Percentiles rank a stretch among this genome's conserved stretches.
Conservation (phyloP, 192 early-diverging fungal genomes). For the Umbelopsis isabellina region DNA sequence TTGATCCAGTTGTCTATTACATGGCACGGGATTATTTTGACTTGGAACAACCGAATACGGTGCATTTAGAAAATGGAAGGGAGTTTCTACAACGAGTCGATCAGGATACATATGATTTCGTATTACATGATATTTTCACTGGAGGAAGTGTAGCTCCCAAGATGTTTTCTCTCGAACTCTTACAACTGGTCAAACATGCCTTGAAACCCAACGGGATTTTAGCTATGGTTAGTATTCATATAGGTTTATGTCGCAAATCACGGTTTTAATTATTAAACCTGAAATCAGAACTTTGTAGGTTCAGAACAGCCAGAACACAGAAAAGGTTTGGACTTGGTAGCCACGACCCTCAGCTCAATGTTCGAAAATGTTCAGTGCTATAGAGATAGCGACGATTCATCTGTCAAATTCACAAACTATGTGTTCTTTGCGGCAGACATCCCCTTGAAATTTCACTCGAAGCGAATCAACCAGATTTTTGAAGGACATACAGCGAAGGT, state of each 20-base stretch:
- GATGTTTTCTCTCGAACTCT: constrained; percentile 76
- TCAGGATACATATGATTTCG: constrained; percentile 70
- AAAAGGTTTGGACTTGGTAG: constrained; percentile 60
- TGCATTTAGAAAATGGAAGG: constrained; percentile 78
- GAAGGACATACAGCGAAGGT: constrained; percentile 54
- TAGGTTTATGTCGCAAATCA: not conserved
- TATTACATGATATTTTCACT: constrained; percentile 94
- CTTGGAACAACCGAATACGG: constrained; percentile 46
- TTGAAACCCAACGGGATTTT: constrained; percentile 78
- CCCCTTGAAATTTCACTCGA: constrained; percentile 49
- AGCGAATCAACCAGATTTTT: constrained; percentile 35
- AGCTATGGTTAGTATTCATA: constrained; percentile 59
- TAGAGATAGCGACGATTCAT: constrained; percentile 51
- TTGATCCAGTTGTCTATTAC: constrained; percentile 76
- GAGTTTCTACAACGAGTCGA: constrained; percentile 65
- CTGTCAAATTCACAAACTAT: constrained; percentile 40
- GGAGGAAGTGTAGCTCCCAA: constrained; percentile 76
- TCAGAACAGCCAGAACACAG: constrained; percentile 49
- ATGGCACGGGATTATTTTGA: constrained; percentile 73
- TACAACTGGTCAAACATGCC: constrained; percentile 64
- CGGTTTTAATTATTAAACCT: not conserved
- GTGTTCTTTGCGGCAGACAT: constrained; percentile 65
- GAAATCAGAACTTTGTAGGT: constrained; percentile 78
- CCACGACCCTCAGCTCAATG: constrained; percentile 64
- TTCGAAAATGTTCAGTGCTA: constrained; percentile 72